Evolutionary conservation across 2,329 filamentous ascomycete genomes (phyloP).

Genomic region (Fusarium phyllophilum): DNA sequence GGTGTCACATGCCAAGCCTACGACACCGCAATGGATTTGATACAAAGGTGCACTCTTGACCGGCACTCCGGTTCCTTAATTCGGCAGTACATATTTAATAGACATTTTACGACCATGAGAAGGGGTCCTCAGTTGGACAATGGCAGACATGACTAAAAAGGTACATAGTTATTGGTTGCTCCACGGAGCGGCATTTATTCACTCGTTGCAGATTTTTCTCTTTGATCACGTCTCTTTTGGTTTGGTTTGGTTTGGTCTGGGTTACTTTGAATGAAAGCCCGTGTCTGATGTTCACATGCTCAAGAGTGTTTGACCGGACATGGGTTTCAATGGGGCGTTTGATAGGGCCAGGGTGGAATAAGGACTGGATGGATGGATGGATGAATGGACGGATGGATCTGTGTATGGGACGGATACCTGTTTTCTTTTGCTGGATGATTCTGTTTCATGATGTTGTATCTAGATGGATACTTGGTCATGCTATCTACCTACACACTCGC

Average conservation of each 20-base stretch:
- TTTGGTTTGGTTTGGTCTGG: not conserved
- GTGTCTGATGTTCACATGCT: conserved; percentile 24
- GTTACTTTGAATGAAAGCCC: conserved; percentile 19
- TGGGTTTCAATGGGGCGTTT: conserved; percentile 37
- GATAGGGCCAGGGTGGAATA: conserved; percentile 33
- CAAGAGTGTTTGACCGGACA: conserved; percentile 7
- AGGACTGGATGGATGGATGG: conserved; percentile 16
- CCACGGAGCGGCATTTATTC: conserved; percentile 23
- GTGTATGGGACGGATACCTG: conserved; percentile 27
- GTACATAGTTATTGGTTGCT: conserved; percentile 25
- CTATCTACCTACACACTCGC: conserved; percentile 20
- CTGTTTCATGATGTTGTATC: conserved; percentile 44
- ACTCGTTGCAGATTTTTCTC: conserved; percentile 24
- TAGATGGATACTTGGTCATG: conserved; percentile 40
- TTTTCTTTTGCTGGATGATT: conserved; percentile 33
- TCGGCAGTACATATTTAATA: conserved; percentile 50
- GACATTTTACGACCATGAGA: conserved; percentile 42
- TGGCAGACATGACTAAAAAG: conserved; percentile 23
- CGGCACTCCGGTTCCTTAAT: conserved; percentile 32
- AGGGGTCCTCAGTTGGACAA: conserved; percentile 29
- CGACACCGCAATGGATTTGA: conserved; percentile 65
- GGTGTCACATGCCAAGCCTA: conserved; percentile 45
- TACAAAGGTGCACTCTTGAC: conserved; percentile 48
- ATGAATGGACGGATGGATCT: conserved; percentile 4
- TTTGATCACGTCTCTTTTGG: conserved; percentile 30